A percentile compares a stretch with the other conserved stretches of the same genome.
Evolutionary conservation across 306 rosid species (phyloP).

Genomic region (Potentilla sterilis): DNA sequence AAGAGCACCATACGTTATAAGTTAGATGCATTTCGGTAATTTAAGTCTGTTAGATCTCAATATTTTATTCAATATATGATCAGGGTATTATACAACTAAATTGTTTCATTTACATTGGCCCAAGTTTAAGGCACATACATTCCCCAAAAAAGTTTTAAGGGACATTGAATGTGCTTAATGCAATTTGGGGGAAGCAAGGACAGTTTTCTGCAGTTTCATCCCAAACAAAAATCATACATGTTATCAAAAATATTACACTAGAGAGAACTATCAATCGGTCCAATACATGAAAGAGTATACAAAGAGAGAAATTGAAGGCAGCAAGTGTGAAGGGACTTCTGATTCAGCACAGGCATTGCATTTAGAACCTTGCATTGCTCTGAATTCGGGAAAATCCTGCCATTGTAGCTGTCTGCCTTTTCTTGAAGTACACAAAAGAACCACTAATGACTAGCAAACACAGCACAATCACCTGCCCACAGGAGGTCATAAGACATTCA

Average conservation of each 20-base stretch:
- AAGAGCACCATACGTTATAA: background rate
- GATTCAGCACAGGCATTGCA: background rate
- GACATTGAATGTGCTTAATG: background rate
- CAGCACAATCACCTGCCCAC: constrained; percentile 56
- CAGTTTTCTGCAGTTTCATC: background rate
- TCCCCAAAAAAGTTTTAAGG: too few relatives aligned
- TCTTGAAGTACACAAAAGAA: constrained; percentile 53
- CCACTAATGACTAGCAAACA: constrained; percentile 60
- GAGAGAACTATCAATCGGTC: background rate
- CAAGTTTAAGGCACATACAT: background rate
- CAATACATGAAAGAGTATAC: background rate
- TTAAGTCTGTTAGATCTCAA: background rate
- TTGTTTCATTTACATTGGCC: background rate
- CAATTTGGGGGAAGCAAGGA: background rate
- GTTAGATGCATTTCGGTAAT: background rate
- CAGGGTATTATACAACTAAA: background rate
- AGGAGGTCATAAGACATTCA: constrained; percentile 5
- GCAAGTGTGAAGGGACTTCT: background rate
- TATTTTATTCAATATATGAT: background rate
- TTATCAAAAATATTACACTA: background rate
- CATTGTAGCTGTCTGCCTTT: constrained; percentile 42
- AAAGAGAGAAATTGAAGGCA: background rate
- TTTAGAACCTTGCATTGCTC: constrained; percentile 57
- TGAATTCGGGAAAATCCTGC: constrained; percentile 64
- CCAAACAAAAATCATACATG: background rate